These are phyloP conservation scores for Eremomyces bilateralis DNA, from an alignment of 495 filamentous ascomycete genomes.

Conservation along the genomic window DNA sequence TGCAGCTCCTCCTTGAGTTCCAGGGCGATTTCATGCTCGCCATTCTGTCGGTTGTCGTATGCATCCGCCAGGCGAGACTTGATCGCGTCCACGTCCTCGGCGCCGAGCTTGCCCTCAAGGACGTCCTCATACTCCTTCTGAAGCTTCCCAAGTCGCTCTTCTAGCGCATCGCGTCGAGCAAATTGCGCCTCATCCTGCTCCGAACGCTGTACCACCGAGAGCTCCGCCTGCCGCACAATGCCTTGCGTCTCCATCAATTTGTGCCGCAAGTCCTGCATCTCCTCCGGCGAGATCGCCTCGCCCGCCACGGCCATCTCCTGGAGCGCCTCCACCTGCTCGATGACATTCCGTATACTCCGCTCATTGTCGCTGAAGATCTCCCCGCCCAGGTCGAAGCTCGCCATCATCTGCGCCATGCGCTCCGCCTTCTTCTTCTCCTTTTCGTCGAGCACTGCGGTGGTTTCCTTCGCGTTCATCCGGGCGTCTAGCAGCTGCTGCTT, in stretches of 20 bases:
- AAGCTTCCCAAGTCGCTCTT: slow-evolving; percentile 45
- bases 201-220: slow-evolving; percentile 46
- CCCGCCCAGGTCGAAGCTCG: slow-evolving; percentile 77
- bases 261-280: slow-evolving; percentile 50
- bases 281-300: slow-evolving; percentile 60
- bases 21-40: slow-evolving; percentile 42
- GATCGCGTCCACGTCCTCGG: slow-evolving; percentile 63
- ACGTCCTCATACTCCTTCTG: slow-evolving; percentile 66
- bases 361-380: slow-evolving; percentile 87
- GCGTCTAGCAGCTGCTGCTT: slow-evolving; percentile 94
- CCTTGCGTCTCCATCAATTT: slow-evolving; percentile 75
- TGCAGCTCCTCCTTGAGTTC: slow-evolving; percentile 51
- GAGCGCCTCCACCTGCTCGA: slow-evolving; percentile 58
- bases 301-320: slow-evolving; percentile 54
- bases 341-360: slow-evolving; percentile 54
- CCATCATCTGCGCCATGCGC: slow-evolving; percentile 99
- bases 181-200: slow-evolving; percentile 38
- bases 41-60: slow-evolving; percentile 49
- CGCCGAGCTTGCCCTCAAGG: slow-evolving; percentile 55
- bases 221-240: slow-evolving; percentile 78
- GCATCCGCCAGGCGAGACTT: slow-evolving; percentile 56
- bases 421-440: slow-evolving; percentile 98
- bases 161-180: slow-evolving; percentile 46
- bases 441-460: slow-evolving; percentile 65
- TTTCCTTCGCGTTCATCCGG: slow-evolving; percentile 88